phyloP scores from a whole-genome alignment of 805 yeast genomes.

The Jamesozyma gamospora region DNA sequence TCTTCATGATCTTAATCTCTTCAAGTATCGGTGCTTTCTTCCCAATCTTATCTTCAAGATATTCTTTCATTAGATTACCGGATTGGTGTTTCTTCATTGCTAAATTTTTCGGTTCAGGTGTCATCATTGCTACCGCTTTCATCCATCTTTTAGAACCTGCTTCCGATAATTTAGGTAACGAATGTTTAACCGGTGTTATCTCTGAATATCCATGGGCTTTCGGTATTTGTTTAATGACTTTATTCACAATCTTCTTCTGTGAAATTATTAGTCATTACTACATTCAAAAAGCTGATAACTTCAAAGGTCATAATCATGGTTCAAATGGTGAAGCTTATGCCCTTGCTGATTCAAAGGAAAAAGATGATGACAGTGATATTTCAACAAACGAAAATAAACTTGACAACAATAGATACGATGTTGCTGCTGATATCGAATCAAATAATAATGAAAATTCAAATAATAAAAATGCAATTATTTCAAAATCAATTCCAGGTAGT shows the following conservation, averaged over 20 bases:
- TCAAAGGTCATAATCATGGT: conserved; percentile 8
- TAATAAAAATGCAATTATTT: no score
- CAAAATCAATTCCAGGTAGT: conserved; percentile 4
- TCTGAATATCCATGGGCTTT: conserved; percentile 47
- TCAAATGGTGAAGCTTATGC: conserved; percentile 5
- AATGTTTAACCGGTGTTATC: conserved; percentile 55
- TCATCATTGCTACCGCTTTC: conserved; percentile 66
- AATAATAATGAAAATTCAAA: not conserved
- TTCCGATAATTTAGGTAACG: conserved; percentile 25
- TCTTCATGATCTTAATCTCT: conserved; percentile 51
- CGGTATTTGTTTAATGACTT: conserved; percentile 41
- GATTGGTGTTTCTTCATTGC: conserved; percentile 54
- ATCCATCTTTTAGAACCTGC: conserved; percentile 57
- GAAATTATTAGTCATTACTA: conserved; percentile 39
- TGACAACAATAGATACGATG: not conserved
- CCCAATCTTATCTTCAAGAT: conserved; percentile 52
- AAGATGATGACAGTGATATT: not conserved
- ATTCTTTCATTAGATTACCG: conserved; percentile 49
- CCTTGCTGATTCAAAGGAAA: not conserved
- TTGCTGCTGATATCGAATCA: not conserved
- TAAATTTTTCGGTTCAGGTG: conserved; percentile 70
- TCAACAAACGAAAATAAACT: not conserved
- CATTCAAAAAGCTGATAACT: conserved; percentile 28
- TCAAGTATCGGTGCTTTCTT: conserved; percentile 51
- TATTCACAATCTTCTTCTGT: conserved; percentile 38